These are phyloP conservation scores for Mortierella sp. DNA, from an alignment of 371 early-diverging fungal species.

Conservation along the genomic window DNA sequence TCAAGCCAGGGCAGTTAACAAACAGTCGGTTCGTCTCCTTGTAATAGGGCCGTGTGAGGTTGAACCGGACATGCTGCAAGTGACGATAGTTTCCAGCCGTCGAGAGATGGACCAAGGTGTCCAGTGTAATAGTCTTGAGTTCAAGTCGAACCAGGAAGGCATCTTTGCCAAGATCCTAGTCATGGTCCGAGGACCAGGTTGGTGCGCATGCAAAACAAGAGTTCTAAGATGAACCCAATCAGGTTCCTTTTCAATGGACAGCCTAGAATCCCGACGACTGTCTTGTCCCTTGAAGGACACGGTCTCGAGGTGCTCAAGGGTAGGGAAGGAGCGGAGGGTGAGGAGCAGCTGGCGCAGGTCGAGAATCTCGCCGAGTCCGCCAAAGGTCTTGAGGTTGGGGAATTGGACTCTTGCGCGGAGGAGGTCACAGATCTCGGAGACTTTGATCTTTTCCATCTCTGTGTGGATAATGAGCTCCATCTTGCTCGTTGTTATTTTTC, in stretches of 20 bases:
- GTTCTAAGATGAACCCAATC: not conserved
- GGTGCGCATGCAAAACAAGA: not conserved
- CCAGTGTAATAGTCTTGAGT: not conserved
- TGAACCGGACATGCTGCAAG: not conserved
- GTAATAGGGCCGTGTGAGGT: not conserved
- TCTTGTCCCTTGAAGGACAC: not conserved
- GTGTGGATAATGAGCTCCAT: not conserved
- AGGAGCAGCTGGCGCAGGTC: not conserved
- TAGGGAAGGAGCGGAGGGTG: not conserved
- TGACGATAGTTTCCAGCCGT: not conserved
- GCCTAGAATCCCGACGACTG: not conserved
- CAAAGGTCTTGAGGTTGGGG: not conserved
- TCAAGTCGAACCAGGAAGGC: not conserved
- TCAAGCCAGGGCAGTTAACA: not conserved
- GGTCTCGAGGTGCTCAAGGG: not conserved
- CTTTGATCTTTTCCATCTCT: not conserved
- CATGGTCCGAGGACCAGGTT: not conserved
- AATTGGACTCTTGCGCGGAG: not conserved
- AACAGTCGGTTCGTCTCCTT: not conserved
- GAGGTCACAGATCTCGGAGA: not conserved
- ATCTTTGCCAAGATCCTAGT: not conserved
- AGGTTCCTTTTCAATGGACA: not conserved
- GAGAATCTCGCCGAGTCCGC: not conserved
- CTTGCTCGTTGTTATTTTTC: not conserved
- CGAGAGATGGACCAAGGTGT: not conserved